These are phyloP conservation scores for Aegilops speltoides DNA, from an alignment of 176 grass and related monocot genomes.

Conservation along the genomic window DNA sequence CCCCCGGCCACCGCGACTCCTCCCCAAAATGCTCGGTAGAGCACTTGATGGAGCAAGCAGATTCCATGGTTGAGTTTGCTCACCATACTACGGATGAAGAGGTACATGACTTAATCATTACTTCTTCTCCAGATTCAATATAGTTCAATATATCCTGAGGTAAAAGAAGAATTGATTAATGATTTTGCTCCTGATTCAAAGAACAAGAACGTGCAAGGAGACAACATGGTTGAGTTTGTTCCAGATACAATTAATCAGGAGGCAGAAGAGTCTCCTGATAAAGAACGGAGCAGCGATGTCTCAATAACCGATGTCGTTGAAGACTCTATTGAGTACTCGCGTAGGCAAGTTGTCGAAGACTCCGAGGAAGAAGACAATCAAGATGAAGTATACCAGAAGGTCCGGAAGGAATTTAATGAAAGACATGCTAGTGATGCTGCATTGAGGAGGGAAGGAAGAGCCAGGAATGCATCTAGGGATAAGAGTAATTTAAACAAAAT, in stretches of 20 bases:
- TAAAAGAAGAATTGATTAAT: not conserved
- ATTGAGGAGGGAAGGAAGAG: not conserved
- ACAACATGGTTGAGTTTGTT: not conserved
- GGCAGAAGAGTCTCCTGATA: not conserved
- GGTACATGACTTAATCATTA: not conserved
- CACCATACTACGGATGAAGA: not conserved
- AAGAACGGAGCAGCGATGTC: not conserved
- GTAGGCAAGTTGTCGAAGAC: not conserved
- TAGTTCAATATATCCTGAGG: too few species aligned
- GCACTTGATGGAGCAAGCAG: not conserved
- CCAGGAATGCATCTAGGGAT: not conserved
- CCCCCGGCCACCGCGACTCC: not conserved
- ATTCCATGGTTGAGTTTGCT: not conserved
- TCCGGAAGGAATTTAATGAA: not conserved
- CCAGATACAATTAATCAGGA: not conserved
- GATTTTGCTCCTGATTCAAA: not conserved
- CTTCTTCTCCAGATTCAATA: too few species aligned
- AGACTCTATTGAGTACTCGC: not conserved
- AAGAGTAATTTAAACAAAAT: not conserved
- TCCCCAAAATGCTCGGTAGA: not conserved
- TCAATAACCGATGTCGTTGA: not conserved
- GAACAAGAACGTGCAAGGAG: not conserved
- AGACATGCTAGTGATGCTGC: not conserved
- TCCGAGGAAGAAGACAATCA: not conserved
- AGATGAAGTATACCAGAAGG: not conserved